Conservation (phyloP, 371 early-diverging fungal species). For the Saksenaea oblongispora region DNA sequence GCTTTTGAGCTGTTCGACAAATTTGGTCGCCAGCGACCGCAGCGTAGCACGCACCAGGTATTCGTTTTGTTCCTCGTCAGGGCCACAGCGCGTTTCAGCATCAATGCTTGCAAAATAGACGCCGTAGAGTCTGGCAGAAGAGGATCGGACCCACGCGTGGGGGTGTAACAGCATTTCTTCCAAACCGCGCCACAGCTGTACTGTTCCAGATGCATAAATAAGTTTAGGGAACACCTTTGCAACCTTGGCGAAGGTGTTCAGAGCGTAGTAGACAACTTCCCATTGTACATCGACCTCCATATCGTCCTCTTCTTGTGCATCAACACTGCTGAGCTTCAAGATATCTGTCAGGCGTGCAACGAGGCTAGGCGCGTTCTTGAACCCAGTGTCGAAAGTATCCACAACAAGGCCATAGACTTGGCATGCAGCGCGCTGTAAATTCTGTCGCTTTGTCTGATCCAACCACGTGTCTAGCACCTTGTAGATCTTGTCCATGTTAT, state of each 20-base stretch:
- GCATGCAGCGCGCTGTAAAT: conserved; percentile 71
- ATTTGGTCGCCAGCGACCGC: conserved; percentile 54
- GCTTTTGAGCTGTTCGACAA: conserved; percentile 78
- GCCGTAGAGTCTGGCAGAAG: conserved; percentile 76
- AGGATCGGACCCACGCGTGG: conserved; percentile 86
- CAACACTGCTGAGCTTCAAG: conserved; percentile 33
- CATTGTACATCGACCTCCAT: conserved; percentile 69
- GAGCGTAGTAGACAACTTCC: conserved; percentile 83
- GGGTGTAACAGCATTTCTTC: conserved; percentile 74
- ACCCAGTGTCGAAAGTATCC: conserved; percentile 68
- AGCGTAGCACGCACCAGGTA: conserved; percentile 55
- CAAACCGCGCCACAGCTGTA: conserved; percentile 60
- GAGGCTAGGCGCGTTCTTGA: conserved; percentile 57
- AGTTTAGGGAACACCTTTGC: conserved; percentile 57
- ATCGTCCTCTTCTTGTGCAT: conserved; percentile 43
- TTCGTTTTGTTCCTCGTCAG: conserved; percentile 21
- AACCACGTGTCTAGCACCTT: conserved; percentile 77
- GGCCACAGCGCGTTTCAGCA: conserved; percentile 50
- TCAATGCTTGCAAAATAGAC: conserved; percentile 70
- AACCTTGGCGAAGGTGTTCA: conserved; percentile 76
- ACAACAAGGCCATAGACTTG: conserved; percentile 86
- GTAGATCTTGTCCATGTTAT: conserved; percentile 57
- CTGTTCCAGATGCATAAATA: conserved; percentile 41
- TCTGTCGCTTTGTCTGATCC: conserved; percentile 51
- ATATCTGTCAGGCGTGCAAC: conserved; percentile 51